Conservation (phyloP, 768 basidiomycete species). For the Russula virescens region DNA sequence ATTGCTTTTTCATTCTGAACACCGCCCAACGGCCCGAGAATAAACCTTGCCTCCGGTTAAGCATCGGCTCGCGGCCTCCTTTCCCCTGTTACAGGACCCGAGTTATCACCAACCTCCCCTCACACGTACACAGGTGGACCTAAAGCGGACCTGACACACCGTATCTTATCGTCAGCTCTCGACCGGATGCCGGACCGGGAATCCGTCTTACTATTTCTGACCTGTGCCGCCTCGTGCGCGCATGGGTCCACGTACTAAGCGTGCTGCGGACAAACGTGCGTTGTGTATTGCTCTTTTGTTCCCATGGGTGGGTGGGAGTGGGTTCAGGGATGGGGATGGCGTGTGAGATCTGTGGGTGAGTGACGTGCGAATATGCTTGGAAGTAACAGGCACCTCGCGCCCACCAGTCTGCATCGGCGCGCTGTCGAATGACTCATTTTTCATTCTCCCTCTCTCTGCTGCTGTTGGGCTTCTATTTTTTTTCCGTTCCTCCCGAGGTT, state of each 20-base stretch:
- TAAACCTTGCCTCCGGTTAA: too few species aligned
- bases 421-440: neutral
- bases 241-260: neutral
- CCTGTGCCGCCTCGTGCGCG: neutral
- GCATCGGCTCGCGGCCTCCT: neutral
- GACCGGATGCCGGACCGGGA: neutral
- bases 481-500: neutral
- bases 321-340: neutral
- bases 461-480: neutral
- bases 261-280: neutral
- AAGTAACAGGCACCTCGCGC: neutral
- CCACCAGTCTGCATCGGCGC: neutral
- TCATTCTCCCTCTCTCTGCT: neutral
- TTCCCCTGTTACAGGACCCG: neutral
- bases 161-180: too few species aligned
- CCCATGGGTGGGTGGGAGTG: too few species aligned
- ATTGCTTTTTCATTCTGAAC: neutral
- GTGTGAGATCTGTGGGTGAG: neutral
- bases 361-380: neutral
- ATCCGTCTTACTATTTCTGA: conserved; percentile 8
- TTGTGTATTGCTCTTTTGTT: neutral
- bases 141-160: neutral
- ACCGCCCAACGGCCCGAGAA: neutral
- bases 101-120: neutral
- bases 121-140: neutral